A percentile compares a stretch with the other conserved stretches of the same genome.
Conservation (phyloP, 1,284 basidiomycete genomes). For the Trichosporon inkin region DNA sequence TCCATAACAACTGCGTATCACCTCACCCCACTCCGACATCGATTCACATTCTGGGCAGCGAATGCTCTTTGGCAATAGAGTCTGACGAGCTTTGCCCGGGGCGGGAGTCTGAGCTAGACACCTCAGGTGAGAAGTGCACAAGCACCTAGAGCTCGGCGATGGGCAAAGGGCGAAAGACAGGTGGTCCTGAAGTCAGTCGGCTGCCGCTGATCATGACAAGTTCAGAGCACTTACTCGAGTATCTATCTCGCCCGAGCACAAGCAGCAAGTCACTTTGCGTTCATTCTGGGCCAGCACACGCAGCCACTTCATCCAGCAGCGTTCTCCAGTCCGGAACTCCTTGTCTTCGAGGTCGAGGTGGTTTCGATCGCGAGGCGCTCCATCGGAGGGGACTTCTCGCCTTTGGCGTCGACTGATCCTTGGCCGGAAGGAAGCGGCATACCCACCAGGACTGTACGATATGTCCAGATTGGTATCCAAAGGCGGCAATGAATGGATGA, state of each 20-base stretch:
- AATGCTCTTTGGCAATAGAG: background rate
- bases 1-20: constrained; percentile 64
- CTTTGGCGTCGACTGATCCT: constrained; percentile 28
- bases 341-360: constrained; percentile 65
- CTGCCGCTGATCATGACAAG: background rate
- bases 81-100: background rate
- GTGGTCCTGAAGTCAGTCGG: constrained; percentile 54
- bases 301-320: constrained; percentile 31
- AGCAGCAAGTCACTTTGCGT: constrained; percentile 52
- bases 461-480: constrained; percentile 12
- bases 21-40: constrained; percentile 67
- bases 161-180: constrained; percentile 58
- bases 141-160: constrained; percentile 33
- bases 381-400: constrained; percentile 57
- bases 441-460: constrained; percentile 51
- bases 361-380: constrained; percentile 18
- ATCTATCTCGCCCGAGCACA: constrained; percentile 57
- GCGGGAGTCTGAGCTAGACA: constrained; percentile 58
- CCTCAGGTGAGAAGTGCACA: constrained; percentile 59
- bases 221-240: constrained; percentile 53
- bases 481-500: background rate
- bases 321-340: constrained; percentile 47
- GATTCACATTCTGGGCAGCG: constrained; percentile 49
- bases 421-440: background rate
- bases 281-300: constrained; percentile 20